Conservation (phyloP, 2,329 filamentous ascomycete species). For the Monosporascus sp. region DNA sequence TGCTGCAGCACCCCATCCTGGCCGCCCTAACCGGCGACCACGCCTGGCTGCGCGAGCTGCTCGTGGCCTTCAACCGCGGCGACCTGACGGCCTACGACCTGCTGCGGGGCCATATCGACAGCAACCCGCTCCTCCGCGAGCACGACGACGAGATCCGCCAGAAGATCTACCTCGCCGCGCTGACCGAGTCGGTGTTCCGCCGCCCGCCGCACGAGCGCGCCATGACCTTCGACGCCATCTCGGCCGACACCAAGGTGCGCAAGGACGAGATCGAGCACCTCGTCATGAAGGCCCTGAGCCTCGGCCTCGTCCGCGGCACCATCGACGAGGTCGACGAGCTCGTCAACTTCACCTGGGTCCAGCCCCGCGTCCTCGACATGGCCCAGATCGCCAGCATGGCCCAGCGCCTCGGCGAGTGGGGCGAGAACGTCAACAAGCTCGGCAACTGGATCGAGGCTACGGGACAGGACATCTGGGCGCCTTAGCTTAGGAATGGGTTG, state of each 20-base stretch:
- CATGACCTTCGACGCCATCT: constrained; percentile 86
- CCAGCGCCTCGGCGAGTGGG: constrained; percentile 84
- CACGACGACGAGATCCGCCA: constrained; percentile 84
- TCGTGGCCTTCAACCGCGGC: constrained; percentile 95
- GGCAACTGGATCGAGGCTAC: constrained; percentile 95
- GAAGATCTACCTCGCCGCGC: constrained; percentile 94
- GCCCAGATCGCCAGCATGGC: constrained; percentile 93
- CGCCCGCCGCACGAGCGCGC: constrained; percentile 91
- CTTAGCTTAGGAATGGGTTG: constrained; percentile 36
- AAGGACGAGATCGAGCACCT: constrained; percentile 93
- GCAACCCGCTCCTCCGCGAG: constrained; percentile 71
- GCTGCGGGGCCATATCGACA: constrained; percentile 72
- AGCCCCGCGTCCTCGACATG: constrained; percentile 96
- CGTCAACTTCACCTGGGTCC: constrained; percentile 96
- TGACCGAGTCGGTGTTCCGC: constrained; percentile 95
- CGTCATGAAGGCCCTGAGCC: constrained; percentile 97
- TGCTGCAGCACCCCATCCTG: constrained; percentile 94
- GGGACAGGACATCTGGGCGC: constrained; percentile 94
- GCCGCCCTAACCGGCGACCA: constrained; percentile 75
- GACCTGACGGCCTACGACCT: constrained; percentile 84
- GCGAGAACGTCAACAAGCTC: constrained; percentile 89
- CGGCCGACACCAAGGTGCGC: constrained; percentile 85
- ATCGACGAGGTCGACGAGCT: constrained; percentile 96
- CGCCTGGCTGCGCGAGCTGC: constrained; percentile 87
- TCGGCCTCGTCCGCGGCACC: constrained; percentile 82